Evolutionary conservation across 805 yeast genomes (phyloP), one percentile per base, ranked within the genome.

Genomic region (Blastobotrys muscicola): DNA sequence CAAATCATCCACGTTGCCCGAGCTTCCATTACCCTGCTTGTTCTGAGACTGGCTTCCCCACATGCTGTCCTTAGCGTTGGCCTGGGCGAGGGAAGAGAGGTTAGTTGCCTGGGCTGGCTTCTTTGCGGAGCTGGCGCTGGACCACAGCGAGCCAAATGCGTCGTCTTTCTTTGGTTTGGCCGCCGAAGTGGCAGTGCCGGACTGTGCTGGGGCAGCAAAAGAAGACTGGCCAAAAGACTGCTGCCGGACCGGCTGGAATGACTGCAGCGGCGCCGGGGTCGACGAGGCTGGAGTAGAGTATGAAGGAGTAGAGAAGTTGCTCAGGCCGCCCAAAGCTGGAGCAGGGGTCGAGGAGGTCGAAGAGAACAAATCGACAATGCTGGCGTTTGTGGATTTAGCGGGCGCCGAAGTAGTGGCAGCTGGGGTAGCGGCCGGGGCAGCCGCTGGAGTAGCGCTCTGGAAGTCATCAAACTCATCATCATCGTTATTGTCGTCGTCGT

Each of bases 381-480:
- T 23, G 8, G 15, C 13, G 4, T n/a, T 35, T 15, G 72, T 48
- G n/a, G 47, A 31, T n/a, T 43, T 36, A 4, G 50, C 39, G 29
- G 50, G 33, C 8, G 57, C 38, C 3, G 56, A 33, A 5, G 56
- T n/a, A 8, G 44, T 32, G 10, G 52, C 37, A 8, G 55, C 38
- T 15, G 33, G 29, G 9, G 33, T 32, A 11, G 52, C 37, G 10
- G 55, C 38, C 30, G 33, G 29, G 9, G 33, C 23, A 11, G 43
- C 14, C 8, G 62, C 62, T 10, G 75, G 71, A 12, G 78, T 75
- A n/a, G 81, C 79, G 36, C 68, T 57, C 57, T 78, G 82, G 70
- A 78, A 78, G 51, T 78, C 83, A 50, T 75, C 82, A 57, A 75
- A 75, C 48, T 75, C 80, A 49, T 75, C 80, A 47, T 75, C 80